phyloP scores from a whole-genome alignment of 129 eudicot genomes.

The Escallonia herrerae region DNA sequence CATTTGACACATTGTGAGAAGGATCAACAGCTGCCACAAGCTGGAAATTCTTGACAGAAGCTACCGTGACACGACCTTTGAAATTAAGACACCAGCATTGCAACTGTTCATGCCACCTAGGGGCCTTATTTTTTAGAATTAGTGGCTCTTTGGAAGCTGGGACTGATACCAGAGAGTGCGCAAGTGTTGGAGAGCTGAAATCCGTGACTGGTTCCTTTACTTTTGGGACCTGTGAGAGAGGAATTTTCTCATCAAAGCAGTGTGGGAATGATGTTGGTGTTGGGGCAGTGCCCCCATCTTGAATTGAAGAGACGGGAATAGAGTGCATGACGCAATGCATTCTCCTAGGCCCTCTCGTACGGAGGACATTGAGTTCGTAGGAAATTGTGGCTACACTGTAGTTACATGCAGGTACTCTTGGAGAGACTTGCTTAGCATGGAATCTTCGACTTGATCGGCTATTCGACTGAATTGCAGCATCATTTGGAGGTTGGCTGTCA shows the following conservation, averaged over 20 bases:
- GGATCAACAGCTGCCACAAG: slow-evolving; percentile 81
- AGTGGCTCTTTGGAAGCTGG: slow-evolving; percentile 38
- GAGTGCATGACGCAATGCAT: slow-evolving; percentile 77
- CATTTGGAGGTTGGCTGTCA: slow-evolving; percentile 73
- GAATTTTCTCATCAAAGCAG: slow-evolving; percentile 30
- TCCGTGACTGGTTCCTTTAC: slow-evolving; percentile 30
- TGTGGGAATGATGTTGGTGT: slow-evolving; percentile 65
- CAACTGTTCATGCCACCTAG: slow-evolving; percentile 95
- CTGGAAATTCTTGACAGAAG: slow-evolving; percentile 96
- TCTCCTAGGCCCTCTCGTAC: slow-evolving; percentile 87
- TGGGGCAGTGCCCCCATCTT: slow-evolving; percentile 89
- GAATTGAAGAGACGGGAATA: slow-evolving; percentile 67
- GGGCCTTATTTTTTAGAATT: slow-evolving; percentile 75
- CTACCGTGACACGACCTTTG: slow-evolving; percentile 92
- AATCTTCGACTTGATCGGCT: slow-evolving; percentile 61
- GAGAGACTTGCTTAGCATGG: slow-evolving; percentile 62
- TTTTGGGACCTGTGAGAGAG: slow-evolving; percentile 28
- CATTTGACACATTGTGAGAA: slow-evolving; percentile 53
- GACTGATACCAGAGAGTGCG: slow-evolving; percentile 22
- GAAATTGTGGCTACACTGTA: slow-evolving; percentile 65
- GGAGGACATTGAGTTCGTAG: slow-evolving; percentile 78
- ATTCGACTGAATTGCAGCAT: slow-evolving; percentile 29
- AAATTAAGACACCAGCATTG: slow-evolving; percentile 98
- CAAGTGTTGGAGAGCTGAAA: slow-evolving; percentile 25
- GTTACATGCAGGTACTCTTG: slow-evolving; percentile 67